Base-by-base conservation (phyloP, 2,329 filamentous ascomycete species). In the Balansia obtecta region DNA sequence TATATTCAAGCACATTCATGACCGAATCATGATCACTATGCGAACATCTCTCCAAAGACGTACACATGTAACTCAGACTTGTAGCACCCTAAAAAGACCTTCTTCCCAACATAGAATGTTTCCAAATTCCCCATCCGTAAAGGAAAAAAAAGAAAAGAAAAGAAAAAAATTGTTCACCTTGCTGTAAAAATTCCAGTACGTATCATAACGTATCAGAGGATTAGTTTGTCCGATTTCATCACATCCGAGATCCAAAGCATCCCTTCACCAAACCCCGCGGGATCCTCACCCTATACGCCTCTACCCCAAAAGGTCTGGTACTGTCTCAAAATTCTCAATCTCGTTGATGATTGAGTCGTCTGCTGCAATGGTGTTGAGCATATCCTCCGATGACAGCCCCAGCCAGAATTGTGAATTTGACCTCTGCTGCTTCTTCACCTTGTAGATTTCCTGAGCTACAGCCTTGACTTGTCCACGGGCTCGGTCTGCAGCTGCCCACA, bases 361-460 rank as follows among this genome's bases (percentile, higher is more conserved):
- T 1, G 74, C 71, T 16, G 75, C 71, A 52, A 81, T 72, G 50
- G 70, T 77, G 52, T 65, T 71, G 50, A 79, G 72, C 58, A 78
- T 74, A 57, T 79, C 72, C 59, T 76, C 73, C 56, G 75, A 73
- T 1, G 72, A 75, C 49, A 74, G 73, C 8, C 72, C 75, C 15
- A 74, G 66, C 77, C 75, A 80, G 66, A 75, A 76, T 39, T 71
- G 67, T 10, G 75, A 73, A 53, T 71, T 72, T 57, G 66, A 66
- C 62, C 77, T 72, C 58, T 73, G 73, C 44, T 72, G 71, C 68
- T 77, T 80, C 69, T 79, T 80, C 43, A 70, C 67, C 15, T 70
- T 72, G 63, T 79, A 83, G 46, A 91, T 83, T 57, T 89, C 85
- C 59, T 86, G 80, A n/a, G 88, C 86, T 16, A 93, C 86, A 9